Conservation (phyloP, 2,329 filamentous ascomycete genomes). For the Colletotrichum ledebouriae region DNA sequence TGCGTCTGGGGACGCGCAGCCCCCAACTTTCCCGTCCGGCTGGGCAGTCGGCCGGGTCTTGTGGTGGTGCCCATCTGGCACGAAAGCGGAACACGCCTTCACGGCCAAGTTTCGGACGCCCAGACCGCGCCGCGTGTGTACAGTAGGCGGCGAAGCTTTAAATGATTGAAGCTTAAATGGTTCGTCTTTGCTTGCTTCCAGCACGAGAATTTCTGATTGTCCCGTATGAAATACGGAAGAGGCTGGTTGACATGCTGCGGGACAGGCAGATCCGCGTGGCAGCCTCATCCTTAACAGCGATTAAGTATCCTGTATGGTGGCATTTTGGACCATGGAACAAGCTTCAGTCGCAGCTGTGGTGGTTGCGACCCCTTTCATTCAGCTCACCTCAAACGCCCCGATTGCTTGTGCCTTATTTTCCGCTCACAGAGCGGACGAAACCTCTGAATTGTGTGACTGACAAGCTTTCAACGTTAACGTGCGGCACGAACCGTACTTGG, state of each 20-base stretch:
- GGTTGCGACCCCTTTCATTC: slow-evolving; percentile 3
- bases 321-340: neutral
- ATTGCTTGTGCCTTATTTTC: neutral
- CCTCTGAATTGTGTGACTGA: neutral
- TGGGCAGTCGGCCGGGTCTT: neutral
- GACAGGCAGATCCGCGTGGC: neutral
- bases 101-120: slow-evolving; percentile 20
- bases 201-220: neutral
- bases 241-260: neutral
- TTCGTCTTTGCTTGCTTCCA: neutral
- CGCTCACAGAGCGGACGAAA: neutral
- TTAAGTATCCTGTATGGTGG: neutral
- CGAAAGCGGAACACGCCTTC: slow-evolving; percentile 3
- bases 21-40: neutral
- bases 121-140: neutral
- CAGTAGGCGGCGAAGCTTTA: neutral
- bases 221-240: slow-evolving; percentile 3
- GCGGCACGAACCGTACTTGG: neutral
- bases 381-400: neutral
- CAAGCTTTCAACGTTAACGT: neutral
- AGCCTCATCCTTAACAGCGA: neutral
- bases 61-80: slow-evolving; percentile 4
- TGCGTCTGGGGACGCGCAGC: neutral
- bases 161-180: neutral
- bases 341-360: slow-evolving; percentile 3